Percentiles rank a stretch among this genome's conserved stretches.
phyloP scores from a whole-genome alignment of 129 eudicot species.

The Helichrysum umbraculigerum region DNA sequence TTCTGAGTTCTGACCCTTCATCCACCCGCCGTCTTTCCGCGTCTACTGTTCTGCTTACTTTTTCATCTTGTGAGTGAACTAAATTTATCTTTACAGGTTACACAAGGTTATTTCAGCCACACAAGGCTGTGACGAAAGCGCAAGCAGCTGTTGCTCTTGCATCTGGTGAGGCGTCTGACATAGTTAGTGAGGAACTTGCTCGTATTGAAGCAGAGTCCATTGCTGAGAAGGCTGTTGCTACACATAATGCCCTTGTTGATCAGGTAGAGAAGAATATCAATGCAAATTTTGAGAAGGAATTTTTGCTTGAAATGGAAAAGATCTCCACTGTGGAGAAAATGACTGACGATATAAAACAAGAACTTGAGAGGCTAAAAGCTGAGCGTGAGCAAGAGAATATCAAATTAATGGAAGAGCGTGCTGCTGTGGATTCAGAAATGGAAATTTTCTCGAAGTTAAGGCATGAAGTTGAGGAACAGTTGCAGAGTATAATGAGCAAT shows the following conservation, averaged over 20 bases:
- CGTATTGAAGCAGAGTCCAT: constrained; percentile 93
- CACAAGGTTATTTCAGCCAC: constrained; percentile 92
- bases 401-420: constrained; percentile 72
- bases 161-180: constrained; percentile 77
- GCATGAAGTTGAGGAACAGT: constrained; percentile 66
- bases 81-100: constrained; percentile 50
- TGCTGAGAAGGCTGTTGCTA: constrained; percentile 94
- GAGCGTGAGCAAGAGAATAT: constrained; percentile 69
- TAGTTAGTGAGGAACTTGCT: constrained; percentile 87
- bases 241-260: constrained; percentile 81
- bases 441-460: constrained; percentile 75
- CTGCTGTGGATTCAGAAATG: constrained; percentile 90
- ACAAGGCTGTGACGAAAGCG: constrained; percentile 89
- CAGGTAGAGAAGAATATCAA: constrained; percentile 83
- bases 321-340: constrained; percentile 60
- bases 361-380: constrained; percentile 57
- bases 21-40: too few relatives aligned
- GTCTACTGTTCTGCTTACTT: background rate
- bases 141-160: constrained; percentile 96
- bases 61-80: background rate
- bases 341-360: constrained; percentile 72
- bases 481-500: constrained; percentile 25
- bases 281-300: constrained; percentile 67
- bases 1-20: too few relatives aligned
- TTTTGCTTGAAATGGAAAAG: constrained; percentile 67